Evolutionary conservation across 805 yeast genomes (phyloP).

Genomic region (Wickerhamomyces alni): DNA sequence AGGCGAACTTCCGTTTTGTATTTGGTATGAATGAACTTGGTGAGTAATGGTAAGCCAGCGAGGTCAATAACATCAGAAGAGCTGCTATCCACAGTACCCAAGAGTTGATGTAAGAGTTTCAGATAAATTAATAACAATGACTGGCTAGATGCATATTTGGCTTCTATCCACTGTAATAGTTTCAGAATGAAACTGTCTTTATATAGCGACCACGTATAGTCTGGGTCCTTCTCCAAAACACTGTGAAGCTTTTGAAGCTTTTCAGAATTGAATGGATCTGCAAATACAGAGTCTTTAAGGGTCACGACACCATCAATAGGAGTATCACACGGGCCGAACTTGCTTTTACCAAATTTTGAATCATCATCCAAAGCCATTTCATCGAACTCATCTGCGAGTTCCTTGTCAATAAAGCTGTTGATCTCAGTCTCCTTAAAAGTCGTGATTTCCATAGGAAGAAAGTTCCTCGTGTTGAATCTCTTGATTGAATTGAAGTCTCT

Average conservation of each 20-base stretch:
- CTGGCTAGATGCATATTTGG: neutral
- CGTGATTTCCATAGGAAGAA: slow-evolving; percentile 14
- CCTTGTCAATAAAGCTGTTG: slow-evolving; percentile 7
- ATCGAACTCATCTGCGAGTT: slow-evolving; percentile 8
- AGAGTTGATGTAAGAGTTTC: neutral
- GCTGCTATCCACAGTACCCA: neutral
- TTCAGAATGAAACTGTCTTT: slow-evolving; percentile 3
- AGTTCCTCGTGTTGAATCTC: slow-evolving; percentile 14
- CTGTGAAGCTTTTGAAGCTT: neutral
- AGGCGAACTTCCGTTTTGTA: slow-evolving; percentile 1
- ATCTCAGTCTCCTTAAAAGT: slow-evolving; percentile 14
- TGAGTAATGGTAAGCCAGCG: slow-evolving; percentile 15
- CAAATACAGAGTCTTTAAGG: neutral
- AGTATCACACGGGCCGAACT: slow-evolving; percentile 10
- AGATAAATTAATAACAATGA: neutral
- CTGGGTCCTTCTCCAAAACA: neutral
- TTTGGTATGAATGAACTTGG: slow-evolving; percentile 3
- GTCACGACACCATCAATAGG: neutral
- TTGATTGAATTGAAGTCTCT: slow-evolving; percentile 15
- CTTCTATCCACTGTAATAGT: slow-evolving; percentile 3
- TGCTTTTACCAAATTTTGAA: slow-evolving; percentile 5
- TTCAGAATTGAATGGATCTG: neutral
- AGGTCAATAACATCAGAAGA: slow-evolving; percentile 8
- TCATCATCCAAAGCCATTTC: slow-evolving; percentile 6
- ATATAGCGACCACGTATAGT: no score